Conservation (phyloP, 257 asterid species). For the Perilla frutescens region DNA sequence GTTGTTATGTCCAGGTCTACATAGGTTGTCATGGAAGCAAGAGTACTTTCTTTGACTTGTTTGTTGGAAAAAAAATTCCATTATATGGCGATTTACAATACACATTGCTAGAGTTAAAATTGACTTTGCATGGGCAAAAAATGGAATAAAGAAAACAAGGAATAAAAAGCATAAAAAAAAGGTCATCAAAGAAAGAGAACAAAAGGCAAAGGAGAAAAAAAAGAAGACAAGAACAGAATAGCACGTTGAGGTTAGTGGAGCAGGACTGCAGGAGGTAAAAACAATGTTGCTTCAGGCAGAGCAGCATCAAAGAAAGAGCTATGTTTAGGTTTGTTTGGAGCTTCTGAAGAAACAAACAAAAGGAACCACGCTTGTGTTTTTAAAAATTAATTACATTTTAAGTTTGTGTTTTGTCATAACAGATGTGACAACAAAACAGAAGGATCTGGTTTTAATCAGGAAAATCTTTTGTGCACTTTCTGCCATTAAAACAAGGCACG, state of each 20-base stretch:
- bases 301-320: not conserved
- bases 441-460: not conserved
- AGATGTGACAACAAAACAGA: not conserved
- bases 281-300: not conserved
- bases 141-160: not conserved
- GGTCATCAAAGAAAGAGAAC: not conserved
- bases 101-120: slow-evolving; percentile 4
- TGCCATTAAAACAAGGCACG: not conserved
- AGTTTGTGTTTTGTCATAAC: not conserved
- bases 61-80: not conserved
- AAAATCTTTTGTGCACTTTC: not conserved
- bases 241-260: slow-evolving; percentile 14
- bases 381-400: not conserved
- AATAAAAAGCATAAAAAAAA: not conserved
- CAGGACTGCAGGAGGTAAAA: not conserved
- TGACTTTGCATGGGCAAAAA: not conserved
- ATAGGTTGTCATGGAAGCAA: not conserved
- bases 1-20: not conserved
- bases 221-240: not conserved
- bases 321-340: not conserved
- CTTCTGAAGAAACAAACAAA: not conserved
- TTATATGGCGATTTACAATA: not conserved
- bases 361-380: not conserved
- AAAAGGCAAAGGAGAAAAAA: not conserved
- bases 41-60: not conserved